Evolutionary conservation across 2,329 filamentous ascomycete species (phyloP).

Genomic region (Biscogniauxia sp.): DNA sequence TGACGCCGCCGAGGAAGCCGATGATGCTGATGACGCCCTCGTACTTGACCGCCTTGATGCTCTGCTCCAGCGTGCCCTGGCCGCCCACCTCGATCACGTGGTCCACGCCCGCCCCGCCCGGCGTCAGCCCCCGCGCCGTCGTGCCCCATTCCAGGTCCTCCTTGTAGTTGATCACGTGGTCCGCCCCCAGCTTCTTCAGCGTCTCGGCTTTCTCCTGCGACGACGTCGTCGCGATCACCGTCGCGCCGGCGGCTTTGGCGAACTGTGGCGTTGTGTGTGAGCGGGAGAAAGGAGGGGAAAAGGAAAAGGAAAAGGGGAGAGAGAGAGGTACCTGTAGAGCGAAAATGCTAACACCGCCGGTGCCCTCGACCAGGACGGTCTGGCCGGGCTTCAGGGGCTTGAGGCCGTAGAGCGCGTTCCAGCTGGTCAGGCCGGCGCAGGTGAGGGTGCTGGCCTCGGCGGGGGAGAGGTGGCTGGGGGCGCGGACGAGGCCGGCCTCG

Average conservation of each 20-base stretch:
- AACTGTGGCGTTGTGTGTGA: conserved; percentile 33
- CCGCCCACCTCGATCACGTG: conserved; percentile 50
- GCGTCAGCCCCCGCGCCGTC: conserved; percentile 40
- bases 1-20: conserved; percentile 42
- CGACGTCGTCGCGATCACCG: conserved; percentile 48
- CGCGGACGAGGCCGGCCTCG: conserved; percentile 64
- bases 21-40: conserved; percentile 46
- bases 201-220: conserved; percentile 42
- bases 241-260: conserved; percentile 48
- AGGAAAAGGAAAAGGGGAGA: not conserved
- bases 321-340: conserved; percentile 45
- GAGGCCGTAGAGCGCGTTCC: conserved; percentile 64
- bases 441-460: conserved; percentile 56
- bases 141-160: conserved; percentile 45
- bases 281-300: not conserved
- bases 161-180: conserved; percentile 51
- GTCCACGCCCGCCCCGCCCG: conserved; percentile 45
- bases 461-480: conserved; percentile 54
- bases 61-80: conserved; percentile 42
- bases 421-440: conserved; percentile 62
- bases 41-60: conserved; percentile 43
- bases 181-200: conserved; percentile 46
- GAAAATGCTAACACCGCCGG: conserved; percentile 66
- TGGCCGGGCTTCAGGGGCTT: conserved; percentile 51
- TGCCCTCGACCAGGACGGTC: conserved; percentile 66